Evolutionary conservation across 2,329 filamentous ascomycete species (phyloP).

Genomic region (Aspergillus transmontanensis): DNA sequence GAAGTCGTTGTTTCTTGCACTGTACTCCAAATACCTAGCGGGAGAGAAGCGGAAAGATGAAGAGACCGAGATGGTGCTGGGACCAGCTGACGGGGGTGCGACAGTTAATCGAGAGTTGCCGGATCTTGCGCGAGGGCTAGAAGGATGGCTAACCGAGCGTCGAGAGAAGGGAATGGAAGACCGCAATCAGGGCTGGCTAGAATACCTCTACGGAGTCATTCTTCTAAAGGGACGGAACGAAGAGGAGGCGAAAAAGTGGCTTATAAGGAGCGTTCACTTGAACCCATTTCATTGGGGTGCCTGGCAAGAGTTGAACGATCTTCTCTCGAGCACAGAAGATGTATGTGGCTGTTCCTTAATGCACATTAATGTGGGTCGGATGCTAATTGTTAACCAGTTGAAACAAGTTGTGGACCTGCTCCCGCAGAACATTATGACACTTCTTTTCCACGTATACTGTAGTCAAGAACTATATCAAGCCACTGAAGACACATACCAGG

Average conservation of each 20-base stretch:
- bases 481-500: slow-evolving; percentile 71
- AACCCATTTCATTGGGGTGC: slow-evolving; percentile 97
- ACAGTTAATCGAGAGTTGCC: slow-evolving; percentile 84
- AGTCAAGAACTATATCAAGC: slow-evolving; percentile 91
- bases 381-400: slow-evolving; percentile 54
- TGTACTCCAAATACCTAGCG: slow-evolving; percentile 90
- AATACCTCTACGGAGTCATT: slow-evolving; percentile 81
- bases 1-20: slow-evolving; percentile 85
- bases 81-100: slow-evolving; percentile 83
- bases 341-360: slow-evolving; percentile 52
- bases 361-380: background rate
- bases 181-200: slow-evolving; percentile 86
- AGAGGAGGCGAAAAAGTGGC: slow-evolving; percentile 77
- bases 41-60: slow-evolving; percentile 97
- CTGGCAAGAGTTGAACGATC: slow-evolving; percentile 86
- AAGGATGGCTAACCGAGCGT: slow-evolving; percentile 76
- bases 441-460: slow-evolving; percentile 90
- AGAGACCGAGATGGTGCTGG: slow-evolving; percentile 95
- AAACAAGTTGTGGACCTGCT: slow-evolving; percentile 71
- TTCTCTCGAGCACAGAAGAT: slow-evolving; percentile 80
- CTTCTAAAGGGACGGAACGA: slow-evolving; percentile 90
- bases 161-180: slow-evolving; percentile 61
- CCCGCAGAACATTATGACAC: slow-evolving; percentile 87
- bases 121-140: slow-evolving; percentile 72
- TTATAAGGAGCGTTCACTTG: slow-evolving; percentile 84